Evolutionary conservation across 2,329 filamentous ascomycete species (phyloP).

Genomic region (Diaporthe citrichinensis): DNA sequence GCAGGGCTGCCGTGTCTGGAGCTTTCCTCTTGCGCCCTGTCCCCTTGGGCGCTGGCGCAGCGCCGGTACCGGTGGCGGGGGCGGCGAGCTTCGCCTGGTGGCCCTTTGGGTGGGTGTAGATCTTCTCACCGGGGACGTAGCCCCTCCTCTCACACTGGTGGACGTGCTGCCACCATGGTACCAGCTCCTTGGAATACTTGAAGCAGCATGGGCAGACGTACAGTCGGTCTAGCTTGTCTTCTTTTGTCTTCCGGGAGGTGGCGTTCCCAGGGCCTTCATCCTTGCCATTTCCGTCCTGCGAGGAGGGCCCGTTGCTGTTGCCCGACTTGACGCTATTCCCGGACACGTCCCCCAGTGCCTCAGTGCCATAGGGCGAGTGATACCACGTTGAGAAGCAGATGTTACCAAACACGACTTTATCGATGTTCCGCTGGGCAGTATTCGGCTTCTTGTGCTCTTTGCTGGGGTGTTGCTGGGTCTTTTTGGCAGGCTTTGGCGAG

Average conservation of each 20-base stretch:
- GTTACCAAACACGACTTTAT: conserved; percentile 88
- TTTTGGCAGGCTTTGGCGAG: conserved; percentile 35
- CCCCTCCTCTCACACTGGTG: conserved; percentile 67
- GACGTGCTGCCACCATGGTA: conserved; percentile 71
- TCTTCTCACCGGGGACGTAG: conserved; percentile 74
- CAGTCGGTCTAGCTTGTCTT: conserved; percentile 73
- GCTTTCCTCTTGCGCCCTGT: conserved; percentile 56
- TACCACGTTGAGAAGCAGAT: conserved; percentile 92
- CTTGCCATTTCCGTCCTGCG: conserved; percentile 45
- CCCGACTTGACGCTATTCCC: conserved; percentile 48
- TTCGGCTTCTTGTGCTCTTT: conserved; percentile 49
- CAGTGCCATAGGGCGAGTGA: conserved; percentile 89
- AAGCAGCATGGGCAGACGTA: conserved; percentile 96
- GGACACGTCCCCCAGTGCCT: conserved; percentile 67
- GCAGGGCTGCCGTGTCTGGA: conserved; percentile 50
- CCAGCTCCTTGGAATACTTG: conserved; percentile 82
- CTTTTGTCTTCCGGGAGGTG: conserved; percentile 37
- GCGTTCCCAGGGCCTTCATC: conserved; percentile 46
- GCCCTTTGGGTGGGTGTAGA: conserved; percentile 76
- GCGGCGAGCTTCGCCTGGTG: conserved; percentile 55
- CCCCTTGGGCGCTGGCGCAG: conserved; percentile 47
- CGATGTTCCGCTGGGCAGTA: conserved; percentile 80
- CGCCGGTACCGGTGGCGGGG: conserved; percentile 11
- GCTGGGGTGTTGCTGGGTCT: conserved; percentile 43
- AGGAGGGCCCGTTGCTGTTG: conserved; percentile 51